Evolutionary conservation across 306 rosid genomes (phyloP), one percentile per base, ranked within the genome.

Genomic region (Gastrolobium bilobum): DNA sequence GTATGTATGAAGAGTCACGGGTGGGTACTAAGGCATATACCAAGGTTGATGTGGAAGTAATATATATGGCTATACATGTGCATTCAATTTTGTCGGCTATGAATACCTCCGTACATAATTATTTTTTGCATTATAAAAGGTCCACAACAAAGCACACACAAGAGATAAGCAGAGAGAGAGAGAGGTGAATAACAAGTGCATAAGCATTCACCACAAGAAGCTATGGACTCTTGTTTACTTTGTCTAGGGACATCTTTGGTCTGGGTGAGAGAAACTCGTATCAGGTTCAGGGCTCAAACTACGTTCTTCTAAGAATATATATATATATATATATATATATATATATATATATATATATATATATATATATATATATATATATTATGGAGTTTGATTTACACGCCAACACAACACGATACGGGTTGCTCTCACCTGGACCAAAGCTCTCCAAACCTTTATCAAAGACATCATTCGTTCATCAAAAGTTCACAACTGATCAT

Each of bases 361-460:
- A n/a, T n/a, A n/a, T n/a, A n/a, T n/a, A n/a, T n/a, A n/a, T n/a
- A n/a, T n/a, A 20, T 20, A 20, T 20, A 20, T 20, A 20, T 20
- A 20, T 20, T 20, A 20, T 20, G 26, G 26, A 20, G 26, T 20
- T 20, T 20, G 26, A 20, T 3, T 3, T 59, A 42, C 39, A 59
- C 6, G 7, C 3, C 64, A 20, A 20, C 26, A 46, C 20, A 15
- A 66, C 39, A 42, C 40, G 15, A 63, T 51, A 76, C 65, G 80
- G 71, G 65, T 76, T 34, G 64, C 73, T 76, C 80, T 76, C 80
- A 76, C 80, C 73, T 76, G 26, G 15, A 53, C 4, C 33, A 37
- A 0, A 64, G 54, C 3, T 76, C 53, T 4, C 73, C 65, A 64
- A 37, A 63, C 1, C 40, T 44, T 43, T 0, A 61, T 35, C 26